Evolutionary conservation across 805 yeast genomes (phyloP), one percentile per base, ranked within the genome.

Genomic region (Maudiozyma turicensis): DNA sequence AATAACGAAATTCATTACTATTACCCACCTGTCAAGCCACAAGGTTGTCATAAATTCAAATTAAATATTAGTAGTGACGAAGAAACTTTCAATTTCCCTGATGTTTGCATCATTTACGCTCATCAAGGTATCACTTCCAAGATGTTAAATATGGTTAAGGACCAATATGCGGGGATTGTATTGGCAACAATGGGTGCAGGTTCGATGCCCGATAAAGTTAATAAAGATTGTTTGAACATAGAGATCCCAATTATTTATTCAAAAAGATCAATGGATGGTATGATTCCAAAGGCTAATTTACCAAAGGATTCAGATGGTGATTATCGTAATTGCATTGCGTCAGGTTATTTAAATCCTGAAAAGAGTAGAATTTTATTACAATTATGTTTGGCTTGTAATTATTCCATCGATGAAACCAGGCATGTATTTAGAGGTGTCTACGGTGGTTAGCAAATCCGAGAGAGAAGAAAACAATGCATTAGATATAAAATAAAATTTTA

Each of bases 101-200:
- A 60, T 48, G 82, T 82, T 7, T 68, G 76, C n/a, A 72, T 82
- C 10, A 56, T 82, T 6, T 81, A 77, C 58, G 81, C 76, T 43
- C 82, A 80, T 52, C 88, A 82, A 60, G 79, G 82, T 1, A 71
- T 82, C 54, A 73, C 77, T 48, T 68, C 76, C 34, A 68, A 68
- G 44, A 50, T 81, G 13, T 68, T 82, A 5, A 71, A 71, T 33
- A 53, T 78, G 13, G 72, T 77, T 0, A 70, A 76, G 8, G 71
- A 72, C 32, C 69, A 72, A 15, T 72, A 73, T 29, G 70, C 72
- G 41, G 88, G 86, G 6, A 59, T 82, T 13, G 80, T 82, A 1
- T 66, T 82, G 45, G 88, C 87, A 0, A 78, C 85, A 2, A 76
- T 81, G 74, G 88, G 88, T 37, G 85, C 87, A 1, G 88, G 88